Conservation (phyloP, 2,329 filamentous ascomycete genomes). For the Cladophialophora psammophila region DNA sequence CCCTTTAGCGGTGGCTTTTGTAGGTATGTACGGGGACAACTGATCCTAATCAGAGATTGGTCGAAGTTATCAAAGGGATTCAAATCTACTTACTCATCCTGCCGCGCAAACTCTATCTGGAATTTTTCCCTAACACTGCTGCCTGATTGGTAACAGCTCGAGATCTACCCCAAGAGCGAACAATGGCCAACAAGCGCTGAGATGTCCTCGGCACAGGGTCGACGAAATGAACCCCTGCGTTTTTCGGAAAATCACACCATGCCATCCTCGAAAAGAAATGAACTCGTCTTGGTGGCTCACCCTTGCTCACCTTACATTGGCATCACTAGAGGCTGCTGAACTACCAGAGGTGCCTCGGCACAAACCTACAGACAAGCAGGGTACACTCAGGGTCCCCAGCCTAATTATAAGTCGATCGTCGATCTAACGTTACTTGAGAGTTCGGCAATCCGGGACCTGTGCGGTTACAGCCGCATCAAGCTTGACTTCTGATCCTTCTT, state of each 20-base stretch:
- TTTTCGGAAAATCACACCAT: background rate
- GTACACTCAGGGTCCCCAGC: background rate
- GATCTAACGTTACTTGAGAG: background rate
- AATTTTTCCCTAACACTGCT: background rate
- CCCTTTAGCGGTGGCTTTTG: background rate
- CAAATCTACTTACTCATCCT: background rate
- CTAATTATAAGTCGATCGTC: background rate
- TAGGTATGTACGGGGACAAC: background rate
- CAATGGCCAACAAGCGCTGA: background rate
- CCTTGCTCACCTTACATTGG: background rate
- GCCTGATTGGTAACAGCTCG: background rate
- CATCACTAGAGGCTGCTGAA: background rate
- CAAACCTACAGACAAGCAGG: background rate
- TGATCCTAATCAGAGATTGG: background rate
- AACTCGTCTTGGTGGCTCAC: background rate
- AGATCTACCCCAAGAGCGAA: background rate
- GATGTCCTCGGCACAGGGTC: background rate
- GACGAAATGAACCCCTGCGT: background rate
- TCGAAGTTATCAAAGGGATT: background rate
- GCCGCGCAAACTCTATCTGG: slow-evolving; percentile 3
- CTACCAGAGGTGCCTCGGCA: background rate
- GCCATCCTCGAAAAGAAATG: background rate
- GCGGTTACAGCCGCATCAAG: slow-evolving; percentile 2
- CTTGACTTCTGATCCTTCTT: background rate
- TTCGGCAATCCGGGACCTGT: background rate